Percentiles rank a stretch among this genome's conserved stretches.
Conservation (phyloP, 441 rosid species). For the Rhodomyrtus psidioides region DNA sequence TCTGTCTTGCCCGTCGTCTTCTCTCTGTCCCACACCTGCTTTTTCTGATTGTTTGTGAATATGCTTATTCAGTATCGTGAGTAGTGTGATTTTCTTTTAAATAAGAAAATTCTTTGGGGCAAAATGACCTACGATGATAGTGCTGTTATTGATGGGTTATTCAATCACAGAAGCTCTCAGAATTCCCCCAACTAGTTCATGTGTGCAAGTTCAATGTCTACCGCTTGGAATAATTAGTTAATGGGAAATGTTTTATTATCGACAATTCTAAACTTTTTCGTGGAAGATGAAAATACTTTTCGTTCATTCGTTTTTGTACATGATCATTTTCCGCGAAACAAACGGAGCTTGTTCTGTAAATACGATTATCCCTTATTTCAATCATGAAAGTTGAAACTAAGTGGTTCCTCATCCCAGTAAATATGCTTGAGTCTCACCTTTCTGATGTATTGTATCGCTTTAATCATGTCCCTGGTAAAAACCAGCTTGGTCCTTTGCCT, state of each 20-base stretch:
- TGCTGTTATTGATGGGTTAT: neutral
- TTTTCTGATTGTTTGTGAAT: neutral
- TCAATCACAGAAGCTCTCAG: neutral
- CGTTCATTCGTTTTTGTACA: no score
- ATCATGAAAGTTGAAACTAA: no score
- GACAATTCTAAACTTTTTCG: no score
- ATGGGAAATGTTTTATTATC: no score
- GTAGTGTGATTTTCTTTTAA: neutral
- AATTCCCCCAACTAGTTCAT: neutral
- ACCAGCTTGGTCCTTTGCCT: neutral
- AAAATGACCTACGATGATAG: neutral
- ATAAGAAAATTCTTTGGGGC: neutral
- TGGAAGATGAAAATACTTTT: no score
- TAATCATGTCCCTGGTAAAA: neutral
- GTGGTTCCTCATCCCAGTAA: no score
- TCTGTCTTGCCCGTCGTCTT: neutral
- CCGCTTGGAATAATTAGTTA: no score
- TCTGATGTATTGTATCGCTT: neutral
- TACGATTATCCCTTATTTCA: neutral
- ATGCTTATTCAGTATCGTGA: neutral
- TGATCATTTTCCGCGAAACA: no score
- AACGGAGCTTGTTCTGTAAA: neutral
- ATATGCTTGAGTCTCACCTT: neutral
- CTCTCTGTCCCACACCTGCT: neutral
- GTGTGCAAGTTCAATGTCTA: neutral